Percentiles rank a stretch among this genome's conserved stretches.
Conservation (phyloP, 768 basidiomycete genomes). For the button mushroom (Agaricus bisporus) region DNA sequence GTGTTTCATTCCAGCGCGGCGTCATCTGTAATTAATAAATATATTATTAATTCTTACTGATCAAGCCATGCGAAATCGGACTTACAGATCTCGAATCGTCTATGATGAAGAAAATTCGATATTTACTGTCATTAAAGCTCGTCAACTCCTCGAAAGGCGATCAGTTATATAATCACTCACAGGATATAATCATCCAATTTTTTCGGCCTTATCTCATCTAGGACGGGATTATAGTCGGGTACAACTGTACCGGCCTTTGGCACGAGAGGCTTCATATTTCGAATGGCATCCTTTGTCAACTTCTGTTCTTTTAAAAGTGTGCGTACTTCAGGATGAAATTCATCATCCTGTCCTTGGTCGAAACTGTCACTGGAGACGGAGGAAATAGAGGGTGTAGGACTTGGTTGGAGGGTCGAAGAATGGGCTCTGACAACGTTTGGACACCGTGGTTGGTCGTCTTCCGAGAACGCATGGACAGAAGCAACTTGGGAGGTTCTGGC, state of each 20-base stretch:
- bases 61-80: neutral
- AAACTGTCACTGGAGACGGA: neutral
- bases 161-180: neutral
- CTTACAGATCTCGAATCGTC: slow-evolving; percentile 25
- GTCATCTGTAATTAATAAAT: slow-evolving; percentile 13
- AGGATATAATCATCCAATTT: slow-evolving; percentile 12
- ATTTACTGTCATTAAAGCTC: slow-evolving; percentile 15
- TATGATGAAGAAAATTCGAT: slow-evolving; percentile 21
- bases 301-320: neutral
- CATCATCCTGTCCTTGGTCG: neutral
- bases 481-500: too few relatives aligned
- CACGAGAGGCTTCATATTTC: neutral
- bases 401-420: too few relatives aligned
- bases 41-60: neutral
- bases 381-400: too few relatives aligned
- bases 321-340: slow-evolving; percentile 1
- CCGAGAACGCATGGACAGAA: too few relatives aligned
- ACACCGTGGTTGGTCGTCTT: too few relatives aligned
- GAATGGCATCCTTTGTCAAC: slow-evolving; percentile 1
- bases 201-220: slow-evolving; percentile 5
- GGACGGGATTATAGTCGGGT: slow-evolving; percentile 9
- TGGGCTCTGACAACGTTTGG: too few relatives aligned
- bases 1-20: slow-evolving; percentile 19
- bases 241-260: neutral
- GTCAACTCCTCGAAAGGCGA: neutral